Conservation (phyloP, 2,329 filamentous ascomycete species). For the Fusarium kyushuense region DNA sequence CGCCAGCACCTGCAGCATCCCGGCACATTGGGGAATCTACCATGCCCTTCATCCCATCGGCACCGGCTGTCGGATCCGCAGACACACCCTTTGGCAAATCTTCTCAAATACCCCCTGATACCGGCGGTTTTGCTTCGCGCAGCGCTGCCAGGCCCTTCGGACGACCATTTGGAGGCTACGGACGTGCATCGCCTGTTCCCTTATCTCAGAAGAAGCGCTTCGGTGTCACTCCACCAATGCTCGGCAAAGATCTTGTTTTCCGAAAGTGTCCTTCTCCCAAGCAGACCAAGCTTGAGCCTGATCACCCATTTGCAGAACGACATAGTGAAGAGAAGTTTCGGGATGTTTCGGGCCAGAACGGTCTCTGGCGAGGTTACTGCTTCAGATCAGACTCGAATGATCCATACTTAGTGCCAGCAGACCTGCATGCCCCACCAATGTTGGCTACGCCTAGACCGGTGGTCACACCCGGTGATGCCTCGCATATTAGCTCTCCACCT, state of each 20-base stretch:
- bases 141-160: slow-evolving; percentile 53
- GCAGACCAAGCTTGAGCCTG: slow-evolving; percentile 84
- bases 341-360: slow-evolving; percentile 68
- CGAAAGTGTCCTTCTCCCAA: slow-evolving; percentile 86
- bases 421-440: slow-evolving; percentile 61
- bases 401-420: slow-evolving; percentile 56
- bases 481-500: slow-evolving; percentile 55
- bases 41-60: slow-evolving; percentile 45
- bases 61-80: slow-evolving; percentile 34
- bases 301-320: slow-evolving; percentile 70
- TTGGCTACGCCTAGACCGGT: slow-evolving; percentile 63
- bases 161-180: slow-evolving; percentile 50
- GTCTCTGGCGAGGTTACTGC: slow-evolving; percentile 84
- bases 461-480: slow-evolving; percentile 54
- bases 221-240: slow-evolving; percentile 82
- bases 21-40: slow-evolving; percentile 44
- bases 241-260: slow-evolving; percentile 84
- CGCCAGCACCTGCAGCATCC: slow-evolving; percentile 36
- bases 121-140: slow-evolving; percentile 52
- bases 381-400: slow-evolving; percentile 56
- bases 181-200: slow-evolving; percentile 50
- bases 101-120: slow-evolving; percentile 56
- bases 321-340: slow-evolving; percentile 63
- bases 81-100: slow-evolving; percentile 44
- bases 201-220: slow-evolving; percentile 62